Conservation (phyloP, 805 yeast species). For the Komagataella ulmi region DNA sequence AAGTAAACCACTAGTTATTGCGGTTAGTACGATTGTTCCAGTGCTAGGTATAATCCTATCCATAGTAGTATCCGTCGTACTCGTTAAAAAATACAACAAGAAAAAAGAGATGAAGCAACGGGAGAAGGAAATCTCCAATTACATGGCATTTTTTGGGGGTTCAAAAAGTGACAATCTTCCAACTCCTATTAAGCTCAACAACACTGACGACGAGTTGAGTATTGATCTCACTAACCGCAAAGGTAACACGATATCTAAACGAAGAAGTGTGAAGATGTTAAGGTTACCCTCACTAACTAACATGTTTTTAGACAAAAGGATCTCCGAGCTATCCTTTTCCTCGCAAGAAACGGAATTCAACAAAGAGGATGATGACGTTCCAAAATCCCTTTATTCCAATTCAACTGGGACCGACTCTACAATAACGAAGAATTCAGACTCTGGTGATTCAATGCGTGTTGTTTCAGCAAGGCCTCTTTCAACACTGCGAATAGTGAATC, state of each 20-base stretch:
- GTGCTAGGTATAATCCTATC: conserved; percentile 21
- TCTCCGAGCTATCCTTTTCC: background rate
- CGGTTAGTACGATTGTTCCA: conserved; percentile 31
- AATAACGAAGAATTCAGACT: background rate
- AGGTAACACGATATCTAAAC: background rate
- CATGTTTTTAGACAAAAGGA: background rate
- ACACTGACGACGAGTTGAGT: background rate
- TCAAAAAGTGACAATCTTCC: background rate
- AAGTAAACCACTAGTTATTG: conserved; percentile 23
- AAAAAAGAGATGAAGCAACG: conserved; percentile 14
- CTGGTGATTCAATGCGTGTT: background rate
- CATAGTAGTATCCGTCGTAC: conserved; percentile 14
- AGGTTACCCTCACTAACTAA: background rate
- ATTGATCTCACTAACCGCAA: background rate
- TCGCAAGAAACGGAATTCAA: background rate
- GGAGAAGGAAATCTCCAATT: conserved; percentile 14
- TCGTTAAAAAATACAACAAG: conserved; percentile 14
- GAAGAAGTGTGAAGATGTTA: background rate
- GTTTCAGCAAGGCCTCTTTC: background rate
- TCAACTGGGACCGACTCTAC: background rate
- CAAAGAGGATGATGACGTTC: background rate
- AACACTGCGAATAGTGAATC: background rate
- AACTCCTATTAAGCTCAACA: background rate
- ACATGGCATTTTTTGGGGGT: conserved; percentile 14
- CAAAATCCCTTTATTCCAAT: background rate